Evolutionary conservation across 306 rosid genomes (phyloP).

Genomic region (Lagenaria siceraria): DNA sequence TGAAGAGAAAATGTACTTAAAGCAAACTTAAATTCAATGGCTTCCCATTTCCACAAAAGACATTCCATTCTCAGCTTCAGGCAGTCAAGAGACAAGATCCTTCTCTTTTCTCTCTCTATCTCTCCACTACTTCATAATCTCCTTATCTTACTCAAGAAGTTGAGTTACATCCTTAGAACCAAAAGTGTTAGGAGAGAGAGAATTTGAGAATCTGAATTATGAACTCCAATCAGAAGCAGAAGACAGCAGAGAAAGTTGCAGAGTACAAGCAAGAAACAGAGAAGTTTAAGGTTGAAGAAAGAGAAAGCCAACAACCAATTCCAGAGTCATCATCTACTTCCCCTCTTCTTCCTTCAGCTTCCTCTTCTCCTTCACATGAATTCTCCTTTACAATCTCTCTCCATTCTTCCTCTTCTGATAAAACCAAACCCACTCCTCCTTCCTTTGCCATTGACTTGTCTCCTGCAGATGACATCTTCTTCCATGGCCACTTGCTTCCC

Average conservation of each 20-base stretch:
- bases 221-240: constrained; percentile 23
- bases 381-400: constrained; percentile 89
- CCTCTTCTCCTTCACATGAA: constrained; percentile 87
- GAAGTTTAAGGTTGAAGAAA: not conserved
- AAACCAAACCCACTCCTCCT: constrained; percentile 24
- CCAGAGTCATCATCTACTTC: not conserved
- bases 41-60: constrained; percentile 26
- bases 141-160: constrained; percentile 24
- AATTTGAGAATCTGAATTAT: not conserved
- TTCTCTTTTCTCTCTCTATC: constrained; percentile 12
- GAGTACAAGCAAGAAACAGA: constrained; percentile 1
- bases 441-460: constrained; percentile 72
- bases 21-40: constrained; percentile 16
- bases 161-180: constrained; percentile 6
- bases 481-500: constrained; percentile 96
- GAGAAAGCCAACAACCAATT: not conserved
- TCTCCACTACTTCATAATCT: constrained; percentile 32
- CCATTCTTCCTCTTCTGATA: constrained; percentile 30
- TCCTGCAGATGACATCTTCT: constrained; percentile 96
- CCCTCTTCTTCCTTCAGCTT: constrained; percentile 38
- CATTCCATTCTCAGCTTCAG: constrained; percentile 25
- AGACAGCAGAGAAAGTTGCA: constrained; percentile 21
- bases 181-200: not conserved
- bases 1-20: constrained; percentile 1
- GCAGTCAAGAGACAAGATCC: constrained; percentile 30